A percentile compares a stretch with the other conserved stretches of the same genome.
These are phyloP conservation scores for Vigna reflexopilosa DNA, from an alignment of 306 rosid genomes.

Conservation along the genomic window DNA sequence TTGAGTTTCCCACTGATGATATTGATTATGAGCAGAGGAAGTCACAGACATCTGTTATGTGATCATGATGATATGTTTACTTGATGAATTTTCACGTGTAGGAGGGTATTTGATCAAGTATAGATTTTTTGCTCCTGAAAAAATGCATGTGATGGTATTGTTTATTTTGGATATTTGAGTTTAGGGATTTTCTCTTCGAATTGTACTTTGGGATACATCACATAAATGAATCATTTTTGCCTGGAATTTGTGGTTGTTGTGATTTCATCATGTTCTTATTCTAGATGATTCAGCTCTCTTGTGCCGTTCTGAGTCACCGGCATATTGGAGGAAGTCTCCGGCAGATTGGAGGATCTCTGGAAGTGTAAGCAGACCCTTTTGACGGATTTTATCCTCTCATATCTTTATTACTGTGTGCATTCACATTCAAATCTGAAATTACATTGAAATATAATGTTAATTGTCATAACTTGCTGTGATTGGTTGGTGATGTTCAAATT, in stretches of 20 bases:
- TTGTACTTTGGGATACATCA: constrained; percentile 43
- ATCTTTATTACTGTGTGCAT: not conserved
- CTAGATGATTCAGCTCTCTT: not conserved
- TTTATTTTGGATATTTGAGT: constrained; percentile 37
- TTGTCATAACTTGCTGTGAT: no score
- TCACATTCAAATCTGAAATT: not conserved
- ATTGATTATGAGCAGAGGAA: constrained; percentile 75
- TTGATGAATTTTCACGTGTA: constrained; percentile 45
- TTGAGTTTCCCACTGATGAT: constrained; percentile 76
- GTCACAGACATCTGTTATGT: constrained; percentile 49
- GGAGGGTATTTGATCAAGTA: constrained; percentile 48
- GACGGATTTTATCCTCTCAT: not conserved
- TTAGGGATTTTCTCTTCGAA: constrained; percentile 34
- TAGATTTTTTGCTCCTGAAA: constrained; percentile 49
- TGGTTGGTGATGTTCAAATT: no score
- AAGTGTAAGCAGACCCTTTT: constrained; percentile 30
- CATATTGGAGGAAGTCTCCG: not conserved
- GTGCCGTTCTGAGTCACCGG: not conserved
- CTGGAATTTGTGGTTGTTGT: constrained; percentile 23
- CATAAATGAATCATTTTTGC: constrained; percentile 39
- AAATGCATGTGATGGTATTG: constrained; percentile 36
- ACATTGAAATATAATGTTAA: not conserved
- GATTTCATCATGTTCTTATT: not conserved
- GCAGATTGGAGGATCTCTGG: constrained; percentile 21
- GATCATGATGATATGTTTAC: constrained; percentile 3